phyloP scores from a whole-genome alignment of 176 grass and related monocot species.

The Oryza australiensis region DNA sequence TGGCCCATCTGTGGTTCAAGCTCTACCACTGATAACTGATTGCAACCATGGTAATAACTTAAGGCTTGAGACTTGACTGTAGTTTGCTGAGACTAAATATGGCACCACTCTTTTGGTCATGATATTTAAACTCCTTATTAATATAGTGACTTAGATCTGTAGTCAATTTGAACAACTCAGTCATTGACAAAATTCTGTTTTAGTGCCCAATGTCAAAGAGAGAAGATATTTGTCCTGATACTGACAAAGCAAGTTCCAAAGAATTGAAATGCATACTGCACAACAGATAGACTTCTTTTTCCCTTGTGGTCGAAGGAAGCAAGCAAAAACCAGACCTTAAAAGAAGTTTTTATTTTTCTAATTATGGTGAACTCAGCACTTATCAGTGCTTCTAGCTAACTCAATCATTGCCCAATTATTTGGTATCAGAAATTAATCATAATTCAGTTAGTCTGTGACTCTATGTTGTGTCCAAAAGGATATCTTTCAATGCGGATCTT shows the following conservation, averaged over 20 bases:
- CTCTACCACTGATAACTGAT: background rate
- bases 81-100: background rate
- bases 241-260: background rate
- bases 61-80: background rate
- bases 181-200: background rate
- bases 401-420: background rate
- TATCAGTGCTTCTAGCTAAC: background rate
- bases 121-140: background rate
- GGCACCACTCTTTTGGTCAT: background rate
- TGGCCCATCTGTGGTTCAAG: background rate
- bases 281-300: background rate
- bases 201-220: background rate
- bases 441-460: background rate
- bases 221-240: background rate
- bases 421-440: background rate
- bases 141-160: background rate
- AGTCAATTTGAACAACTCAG: background rate
- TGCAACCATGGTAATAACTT: background rate
- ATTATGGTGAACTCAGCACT: background rate
- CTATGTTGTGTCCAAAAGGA: too few relatives aligned
- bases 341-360: background rate
- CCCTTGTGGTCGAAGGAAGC: background rate
- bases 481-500: too few relatives aligned
- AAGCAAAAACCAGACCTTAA: background rate
- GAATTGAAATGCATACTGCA: background rate